phyloP scores from a whole-genome alignment of 2,329 filamentous ascomycete species.

The Claviceps sp. region DNA sequence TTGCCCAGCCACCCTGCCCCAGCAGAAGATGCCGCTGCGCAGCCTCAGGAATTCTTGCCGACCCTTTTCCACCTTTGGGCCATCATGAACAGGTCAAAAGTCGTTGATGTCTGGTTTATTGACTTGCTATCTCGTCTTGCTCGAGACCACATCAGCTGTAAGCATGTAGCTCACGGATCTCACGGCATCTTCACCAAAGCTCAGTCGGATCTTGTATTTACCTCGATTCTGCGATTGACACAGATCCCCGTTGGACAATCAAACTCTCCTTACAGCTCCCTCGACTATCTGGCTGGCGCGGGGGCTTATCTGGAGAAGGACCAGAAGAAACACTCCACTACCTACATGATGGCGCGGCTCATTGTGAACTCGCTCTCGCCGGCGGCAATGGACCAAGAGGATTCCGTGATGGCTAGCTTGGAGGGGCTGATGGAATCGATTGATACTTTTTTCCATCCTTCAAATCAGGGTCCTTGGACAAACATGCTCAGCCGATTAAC shows the following conservation, averaged over 20 bases:
- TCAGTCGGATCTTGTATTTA: conserved; percentile 87
- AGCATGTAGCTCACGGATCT: conserved; percentile 66
- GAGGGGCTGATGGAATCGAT: conserved; percentile 89
- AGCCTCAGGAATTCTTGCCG: conserved; percentile 78
- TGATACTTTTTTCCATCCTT: conserved; percentile 97
- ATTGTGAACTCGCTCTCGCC: conserved; percentile 89
- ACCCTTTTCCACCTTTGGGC: conserved; percentile 97
- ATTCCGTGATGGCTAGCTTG: conserved; percentile 70
- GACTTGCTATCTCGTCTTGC: conserved; percentile 82
- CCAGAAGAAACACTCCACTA: conserved; percentile 79
- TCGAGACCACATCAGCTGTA: conserved; percentile 64
- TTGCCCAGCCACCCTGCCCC: conserved; percentile 74
- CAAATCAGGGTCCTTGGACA: conserved; percentile 88
- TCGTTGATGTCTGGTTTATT: conserved; percentile 74
- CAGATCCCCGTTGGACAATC: conserved; percentile 96
- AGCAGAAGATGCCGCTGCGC: conserved; percentile 56
- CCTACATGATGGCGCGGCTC: conserved; percentile 86
- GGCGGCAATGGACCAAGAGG: conserved; percentile 58
- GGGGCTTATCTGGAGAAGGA: conserved; percentile 85
- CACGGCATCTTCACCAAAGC: conserved; percentile 87
- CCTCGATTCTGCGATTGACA: conserved; percentile 72
- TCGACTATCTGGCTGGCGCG: conserved; percentile 73
- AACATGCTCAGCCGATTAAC: conserved; percentile 80
- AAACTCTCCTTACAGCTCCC: conserved; percentile 76
- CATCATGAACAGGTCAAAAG: conserved; percentile 76